These are phyloP conservation scores for Penstemon newberryi DNA, from an alignment of 257 asterid genomes.

Conservation along the genomic window DNA sequence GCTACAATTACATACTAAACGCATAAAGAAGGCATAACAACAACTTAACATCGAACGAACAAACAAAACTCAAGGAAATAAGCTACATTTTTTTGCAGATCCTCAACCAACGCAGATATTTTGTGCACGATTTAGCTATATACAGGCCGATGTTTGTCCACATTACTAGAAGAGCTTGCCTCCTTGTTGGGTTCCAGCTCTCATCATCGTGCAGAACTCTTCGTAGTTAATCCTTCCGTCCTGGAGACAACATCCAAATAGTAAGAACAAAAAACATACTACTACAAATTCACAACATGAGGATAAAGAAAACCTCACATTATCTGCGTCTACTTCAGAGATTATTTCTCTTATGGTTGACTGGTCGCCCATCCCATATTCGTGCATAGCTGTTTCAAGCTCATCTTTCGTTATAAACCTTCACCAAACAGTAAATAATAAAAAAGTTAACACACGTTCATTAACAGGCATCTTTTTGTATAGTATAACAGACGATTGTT, in stretches of 20 bases:
- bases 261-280: neutral
- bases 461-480: neutral
- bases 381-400: constrained; percentile 80
- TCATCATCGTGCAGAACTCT: constrained; percentile 90
- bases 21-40: too few relatives aligned
- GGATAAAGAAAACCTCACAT: constrained; percentile 45
- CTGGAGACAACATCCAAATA: constrained; percentile 36
- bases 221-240: constrained; percentile 87
- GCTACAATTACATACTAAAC: too few relatives aligned
- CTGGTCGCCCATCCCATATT: constrained; percentile 70
- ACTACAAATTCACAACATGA: neutral
- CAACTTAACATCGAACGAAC: too few relatives aligned
- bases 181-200: constrained; percentile 64
- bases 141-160: too few relatives aligned
- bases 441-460: neutral
- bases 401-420: constrained; percentile 90
- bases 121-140: too few relatives aligned
- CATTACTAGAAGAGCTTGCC: constrained; percentile 45
- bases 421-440: neutral
- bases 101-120: too few relatives aligned
- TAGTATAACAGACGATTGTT: neutral
- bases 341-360: constrained; percentile 69
- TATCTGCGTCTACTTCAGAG: constrained; percentile 82
- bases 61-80: too few relatives aligned
- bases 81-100: too few relatives aligned